Percentiles rank a stretch among this genome's conserved stretches.
Evolutionary conservation across 768 basidiomycete species (phyloP).

Genomic region (Mrakia hoshinonis): DNA sequence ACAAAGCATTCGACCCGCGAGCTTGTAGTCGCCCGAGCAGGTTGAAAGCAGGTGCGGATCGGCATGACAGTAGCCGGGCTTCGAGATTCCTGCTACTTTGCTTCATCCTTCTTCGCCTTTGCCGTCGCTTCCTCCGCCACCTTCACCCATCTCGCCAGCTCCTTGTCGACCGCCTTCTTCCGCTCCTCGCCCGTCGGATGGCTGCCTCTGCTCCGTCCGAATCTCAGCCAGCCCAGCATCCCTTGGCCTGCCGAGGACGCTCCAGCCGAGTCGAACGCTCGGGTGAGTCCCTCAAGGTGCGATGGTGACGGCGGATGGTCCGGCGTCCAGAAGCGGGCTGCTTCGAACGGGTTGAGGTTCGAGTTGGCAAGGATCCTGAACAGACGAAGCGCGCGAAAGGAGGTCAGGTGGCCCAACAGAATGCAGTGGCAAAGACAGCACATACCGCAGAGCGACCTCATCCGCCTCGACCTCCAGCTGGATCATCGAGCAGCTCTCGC

Average conservation of each 20-base stretch:
- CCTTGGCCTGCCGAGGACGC: background rate
- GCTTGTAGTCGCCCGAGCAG: no score
- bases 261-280: background rate
- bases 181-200: constrained; percentile 20
- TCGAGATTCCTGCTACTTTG: background rate
- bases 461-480: constrained; percentile 90
- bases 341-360: constrained; percentile 75
- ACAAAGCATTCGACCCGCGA: no score
- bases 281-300: background rate
- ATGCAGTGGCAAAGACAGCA: constrained; percentile 13
- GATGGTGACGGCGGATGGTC: background rate
- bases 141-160: constrained; percentile 9
- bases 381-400: background rate
- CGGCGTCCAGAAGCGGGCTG: constrained; percentile 37
- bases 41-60: no score
- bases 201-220: background rate
- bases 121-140: background rate
- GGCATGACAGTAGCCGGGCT: no score
- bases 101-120: background rate
- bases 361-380: constrained; percentile 79
- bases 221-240: background rate
- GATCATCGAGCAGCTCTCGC: constrained; percentile 59
- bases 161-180: constrained; percentile 10
- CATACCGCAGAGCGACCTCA: constrained; percentile 69
- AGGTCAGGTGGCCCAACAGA: background rate